These are phyloP conservation scores for Ophidiomyces ophidiicola DNA, from an alignment of 2,329 filamentous ascomycete species.

Conservation along the genomic window DNA sequence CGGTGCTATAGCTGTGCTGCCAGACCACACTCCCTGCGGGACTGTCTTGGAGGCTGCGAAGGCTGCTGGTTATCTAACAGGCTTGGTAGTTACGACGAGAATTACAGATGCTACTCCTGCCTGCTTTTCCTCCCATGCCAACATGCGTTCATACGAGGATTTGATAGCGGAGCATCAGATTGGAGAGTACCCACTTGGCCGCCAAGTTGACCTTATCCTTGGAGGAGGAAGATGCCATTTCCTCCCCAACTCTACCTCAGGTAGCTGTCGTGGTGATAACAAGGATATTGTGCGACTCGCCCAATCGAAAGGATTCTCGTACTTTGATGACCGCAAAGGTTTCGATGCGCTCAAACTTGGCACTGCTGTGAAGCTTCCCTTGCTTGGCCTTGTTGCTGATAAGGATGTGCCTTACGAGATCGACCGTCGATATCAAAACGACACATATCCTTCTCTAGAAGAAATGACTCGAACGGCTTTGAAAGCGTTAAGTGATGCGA, in stretches of 20 bases:
- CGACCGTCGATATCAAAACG: constrained; percentile 65
- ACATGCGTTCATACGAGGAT: constrained; percentile 68
- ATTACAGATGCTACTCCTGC: constrained; percentile 94
- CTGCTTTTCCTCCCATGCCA: constrained; percentile 83
- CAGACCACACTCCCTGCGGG: constrained; percentile 75
- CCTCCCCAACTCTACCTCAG: constrained; percentile 63
- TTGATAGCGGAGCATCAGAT: constrained; percentile 86
- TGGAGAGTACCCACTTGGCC: constrained; percentile 73
- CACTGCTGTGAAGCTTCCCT: constrained; percentile 57
- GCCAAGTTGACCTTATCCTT: constrained; percentile 81
- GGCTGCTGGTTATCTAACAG: constrained; percentile 79
- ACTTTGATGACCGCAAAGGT: constrained; percentile 56
- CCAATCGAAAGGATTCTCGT: constrained; percentile 67
- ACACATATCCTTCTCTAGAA: constrained; percentile 74
- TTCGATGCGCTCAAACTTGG: constrained; percentile 66
- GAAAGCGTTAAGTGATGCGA: constrained; percentile 65
- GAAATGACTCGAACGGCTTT: constrained; percentile 85
- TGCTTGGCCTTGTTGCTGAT: constrained; percentile 73
- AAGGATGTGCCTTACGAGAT: constrained; percentile 86
- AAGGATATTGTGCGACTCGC: constrained; percentile 64
- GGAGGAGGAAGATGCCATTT: constrained; percentile 92
- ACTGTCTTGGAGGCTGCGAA: constrained; percentile 91
- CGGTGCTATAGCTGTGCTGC: constrained; percentile 80
- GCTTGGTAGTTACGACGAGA: constrained; percentile 85
- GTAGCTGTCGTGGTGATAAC: constrained; percentile 70